A percentile compares a stretch with the other conserved stretches of the same genome.
Evolutionary conservation across 768 basidiomycete species (phyloP).

Genomic region (Lentinula sp.): DNA sequence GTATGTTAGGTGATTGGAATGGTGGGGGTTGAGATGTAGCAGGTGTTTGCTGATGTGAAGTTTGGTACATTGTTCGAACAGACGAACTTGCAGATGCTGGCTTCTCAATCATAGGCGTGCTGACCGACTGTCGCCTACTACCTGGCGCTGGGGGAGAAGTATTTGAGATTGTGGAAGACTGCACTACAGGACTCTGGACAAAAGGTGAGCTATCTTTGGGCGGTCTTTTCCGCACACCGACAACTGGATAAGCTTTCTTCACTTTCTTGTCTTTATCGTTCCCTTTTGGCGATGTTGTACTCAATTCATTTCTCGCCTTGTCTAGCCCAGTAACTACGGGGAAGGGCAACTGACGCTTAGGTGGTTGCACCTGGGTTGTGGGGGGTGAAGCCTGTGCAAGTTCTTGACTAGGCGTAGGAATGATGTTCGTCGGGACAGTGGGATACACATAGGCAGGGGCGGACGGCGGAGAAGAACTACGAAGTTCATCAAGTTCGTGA

Average conservation of each 20-base stretch:
- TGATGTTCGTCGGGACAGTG: not conserved
- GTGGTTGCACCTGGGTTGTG: not conserved
- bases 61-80: not conserved
- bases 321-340: not conserved
- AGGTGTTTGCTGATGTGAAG: not conserved
- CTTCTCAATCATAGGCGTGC: not conserved
- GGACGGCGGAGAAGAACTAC: not conserved
- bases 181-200: not conserved
- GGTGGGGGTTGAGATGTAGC: not conserved
- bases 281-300: not conserved
- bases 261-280: conserved; percentile 5
- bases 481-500: conserved; percentile 24
- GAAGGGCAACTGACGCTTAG: conserved; percentile 1
- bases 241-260: conserved; percentile 1
- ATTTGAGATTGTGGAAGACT: not conserved
- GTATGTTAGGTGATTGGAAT: not conserved
- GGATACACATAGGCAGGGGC: conserved; percentile 6
- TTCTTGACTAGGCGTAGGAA: not conserved
- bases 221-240: conserved; percentile 2
- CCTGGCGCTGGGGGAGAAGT: not conserved
- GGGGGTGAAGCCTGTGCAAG: not conserved
- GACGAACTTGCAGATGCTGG: not conserved
- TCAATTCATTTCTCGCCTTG: not conserved
- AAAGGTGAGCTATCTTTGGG: not conserved
- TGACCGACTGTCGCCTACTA: not conserved